A percentile compares a stretch with the other conserved stretches of the same genome.
Evolutionary conservation across 2,329 filamentous ascomycete species (phyloP).

Genomic region (Aspergillus melleus): DNA sequence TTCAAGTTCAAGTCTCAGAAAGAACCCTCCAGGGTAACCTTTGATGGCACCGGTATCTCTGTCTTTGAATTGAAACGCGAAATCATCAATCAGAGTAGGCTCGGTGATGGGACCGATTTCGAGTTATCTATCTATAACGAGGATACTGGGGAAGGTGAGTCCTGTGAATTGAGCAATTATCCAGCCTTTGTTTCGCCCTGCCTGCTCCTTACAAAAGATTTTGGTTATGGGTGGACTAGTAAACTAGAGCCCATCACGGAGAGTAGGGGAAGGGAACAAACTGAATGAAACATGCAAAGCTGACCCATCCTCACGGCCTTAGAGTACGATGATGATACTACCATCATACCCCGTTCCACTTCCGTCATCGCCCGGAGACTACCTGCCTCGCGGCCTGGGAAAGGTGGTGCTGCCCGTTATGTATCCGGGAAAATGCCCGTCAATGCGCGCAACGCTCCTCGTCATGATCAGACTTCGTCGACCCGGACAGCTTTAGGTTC

Average conservation of each 20-base stretch:
- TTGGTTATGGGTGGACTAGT: neutral
- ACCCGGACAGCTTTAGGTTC: slow-evolving; percentile 35
- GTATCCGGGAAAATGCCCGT: slow-evolving; percentile 94
- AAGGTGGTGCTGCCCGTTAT: slow-evolving; percentile 89
- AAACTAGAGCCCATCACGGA: neutral
- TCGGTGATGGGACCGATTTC: slow-evolving; percentile 95
- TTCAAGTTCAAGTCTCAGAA: slow-evolving; percentile 99
- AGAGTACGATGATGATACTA: slow-evolving; percentile 98
- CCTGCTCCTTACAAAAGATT: neutral
- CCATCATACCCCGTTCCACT: slow-evolving; percentile 93
- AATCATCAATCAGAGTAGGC: slow-evolving; percentile 90
- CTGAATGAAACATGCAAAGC: slow-evolving; percentile 1
- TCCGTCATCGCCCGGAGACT: slow-evolving; percentile 87
- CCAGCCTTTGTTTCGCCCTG: neutral
- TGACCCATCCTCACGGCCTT: slow-evolving; percentile 33
- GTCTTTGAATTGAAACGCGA: slow-evolving; percentile 99
- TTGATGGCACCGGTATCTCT: slow-evolving; percentile 95
- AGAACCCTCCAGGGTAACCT: slow-evolving; percentile 89
- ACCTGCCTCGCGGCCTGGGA: slow-evolving; percentile 79
- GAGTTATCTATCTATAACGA: slow-evolving; percentile 93
- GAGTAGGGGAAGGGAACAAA: neutral
- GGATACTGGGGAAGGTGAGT: slow-evolving; percentile 83
- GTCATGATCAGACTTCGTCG: slow-evolving; percentile 58
- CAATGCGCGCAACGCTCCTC: slow-evolving; percentile 76
- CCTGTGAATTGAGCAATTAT: neutral